phyloP scores from a whole-genome alignment of 2,329 filamentous ascomycete genomes.

The Fusarium sp. region DNA sequence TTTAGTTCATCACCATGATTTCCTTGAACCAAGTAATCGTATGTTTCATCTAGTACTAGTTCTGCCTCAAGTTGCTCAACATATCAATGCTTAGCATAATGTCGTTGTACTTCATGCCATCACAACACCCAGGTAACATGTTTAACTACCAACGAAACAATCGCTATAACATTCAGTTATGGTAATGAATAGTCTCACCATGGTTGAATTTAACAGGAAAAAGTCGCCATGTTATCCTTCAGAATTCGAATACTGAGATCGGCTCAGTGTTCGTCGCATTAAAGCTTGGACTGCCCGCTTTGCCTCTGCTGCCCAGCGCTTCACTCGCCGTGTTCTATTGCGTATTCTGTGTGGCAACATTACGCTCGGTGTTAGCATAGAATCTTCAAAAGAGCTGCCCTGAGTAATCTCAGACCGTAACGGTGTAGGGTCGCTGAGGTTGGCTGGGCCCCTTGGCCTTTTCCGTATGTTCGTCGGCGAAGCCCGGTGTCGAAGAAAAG shows the following conservation, averaged over 20 bases:
- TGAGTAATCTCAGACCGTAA: not conserved
- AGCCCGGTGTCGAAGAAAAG: constrained; percentile 43
- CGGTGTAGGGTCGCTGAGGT: constrained; percentile 3
- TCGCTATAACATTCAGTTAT: not conserved
- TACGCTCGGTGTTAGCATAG: not conserved
- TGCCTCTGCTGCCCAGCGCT: constrained; percentile 48
- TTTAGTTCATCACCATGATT: not conserved
- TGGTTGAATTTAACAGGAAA: not conserved
- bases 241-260: constrained; percentile 39
- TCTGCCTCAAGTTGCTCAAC: constrained; percentile 19
- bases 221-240: not conserved
- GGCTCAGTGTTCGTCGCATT: constrained; percentile 47
- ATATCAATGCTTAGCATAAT: not conserved
- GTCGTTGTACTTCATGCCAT: not conserved
- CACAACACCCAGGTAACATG: not conserved
- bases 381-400: constrained; percentile 13
- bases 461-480: constrained; percentile 7
- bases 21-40: not conserved
- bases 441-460: constrained; percentile 15
- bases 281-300: constrained; percentile 47
- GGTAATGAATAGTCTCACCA: not conserved
- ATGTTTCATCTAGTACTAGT: not conserved
- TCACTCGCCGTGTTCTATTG: constrained; percentile 43
- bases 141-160: not conserved
- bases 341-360: constrained; percentile 11